Base-by-base conservation (phyloP, 352 stramenopile species). In the Phytophthora pinifolia region DNA sequence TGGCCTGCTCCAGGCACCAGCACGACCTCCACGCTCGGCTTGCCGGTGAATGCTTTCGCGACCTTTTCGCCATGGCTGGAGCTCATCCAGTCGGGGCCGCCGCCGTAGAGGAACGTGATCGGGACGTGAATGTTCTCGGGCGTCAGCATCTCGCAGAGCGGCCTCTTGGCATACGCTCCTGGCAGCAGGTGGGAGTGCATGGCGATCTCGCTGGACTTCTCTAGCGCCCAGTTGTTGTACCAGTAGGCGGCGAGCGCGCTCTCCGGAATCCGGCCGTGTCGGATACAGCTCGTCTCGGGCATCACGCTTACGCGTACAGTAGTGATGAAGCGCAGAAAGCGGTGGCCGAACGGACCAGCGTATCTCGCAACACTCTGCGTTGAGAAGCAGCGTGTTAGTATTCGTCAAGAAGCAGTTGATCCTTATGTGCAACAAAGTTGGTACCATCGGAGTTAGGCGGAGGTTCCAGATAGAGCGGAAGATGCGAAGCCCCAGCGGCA, bases 221-320 rank as follows among this genome's bases (percentile, higher is more conserved):
- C 76, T 14, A 87, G 52, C 0, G 74, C 78, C 80, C 80, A 91
- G 47, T 89, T 91, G 63, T 91, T 79, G 70, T 88, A 89, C 74
- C 74, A 87, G 58, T 89, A 89, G 20, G 75, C 53, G 1, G 70
- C 74, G 6, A 88, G 34, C 3, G 38, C 41, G 1, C 81, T 65
- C 12, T 73, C 20, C 1, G 74, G 70, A 12, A 89, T 70, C 4
- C 66, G 39, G 0, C 78, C 74, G 30, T 61, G 56, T 18, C 72
- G 77, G 55, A 89, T 80, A 13, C 55, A 70, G 47, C 75, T 91
- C n/a, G 70, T 77, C 30, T 82, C 59, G 12, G 80, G 77, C 72
- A 88, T 87, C 10, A 80, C 50, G 5, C 60, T 69, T 9, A 86
- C 70, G 2, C 80, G 77, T 13, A 62, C 48, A 6, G 58, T 50